phyloP scores from a whole-genome alignment of 352 stramenopile genomes.

The Blastocystis sp. region DNA sequence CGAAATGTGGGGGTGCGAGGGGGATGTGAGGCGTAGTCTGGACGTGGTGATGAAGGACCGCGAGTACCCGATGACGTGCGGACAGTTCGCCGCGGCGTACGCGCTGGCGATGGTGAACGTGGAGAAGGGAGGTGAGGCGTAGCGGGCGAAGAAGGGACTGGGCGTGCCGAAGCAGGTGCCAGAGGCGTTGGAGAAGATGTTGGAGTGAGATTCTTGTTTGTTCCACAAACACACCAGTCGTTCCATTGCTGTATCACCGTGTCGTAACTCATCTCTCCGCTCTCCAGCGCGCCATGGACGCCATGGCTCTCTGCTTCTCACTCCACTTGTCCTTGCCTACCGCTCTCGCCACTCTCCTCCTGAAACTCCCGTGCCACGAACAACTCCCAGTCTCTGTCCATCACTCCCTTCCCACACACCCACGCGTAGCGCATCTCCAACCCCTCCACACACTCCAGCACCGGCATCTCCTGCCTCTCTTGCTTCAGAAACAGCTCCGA shows the following conservation, averaged over 20 bases:
- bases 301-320: not conserved
- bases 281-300: not conserved
- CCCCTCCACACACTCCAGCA: not conserved
- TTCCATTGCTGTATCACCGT: not conserved
- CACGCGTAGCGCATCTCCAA: not conserved
- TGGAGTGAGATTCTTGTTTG: not conserved
- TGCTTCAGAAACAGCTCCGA: conserved; percentile 24
- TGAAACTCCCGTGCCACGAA: not conserved
- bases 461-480: conserved; percentile 13
- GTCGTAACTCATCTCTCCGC: not conserved
- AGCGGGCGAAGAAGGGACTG: not conserved
- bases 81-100: not conserved
- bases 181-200: not conserved
- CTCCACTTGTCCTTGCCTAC: not conserved
- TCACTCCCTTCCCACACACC: too few species aligned
- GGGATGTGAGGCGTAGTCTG: not conserved
- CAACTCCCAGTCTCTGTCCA: conserved; percentile 31
- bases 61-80: not conserved
- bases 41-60: not conserved
- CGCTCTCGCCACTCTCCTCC: not conserved
- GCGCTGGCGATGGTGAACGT: not conserved
- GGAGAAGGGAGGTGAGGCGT: not conserved
- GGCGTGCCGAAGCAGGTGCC: not conserved
- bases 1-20: not conserved
- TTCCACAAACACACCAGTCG: not conserved